Evolutionary conservation across 768 basidiomycete genomes (phyloP), one percentile per base, ranked within the genome.

Genomic region (Auricularia sp.): DNA sequence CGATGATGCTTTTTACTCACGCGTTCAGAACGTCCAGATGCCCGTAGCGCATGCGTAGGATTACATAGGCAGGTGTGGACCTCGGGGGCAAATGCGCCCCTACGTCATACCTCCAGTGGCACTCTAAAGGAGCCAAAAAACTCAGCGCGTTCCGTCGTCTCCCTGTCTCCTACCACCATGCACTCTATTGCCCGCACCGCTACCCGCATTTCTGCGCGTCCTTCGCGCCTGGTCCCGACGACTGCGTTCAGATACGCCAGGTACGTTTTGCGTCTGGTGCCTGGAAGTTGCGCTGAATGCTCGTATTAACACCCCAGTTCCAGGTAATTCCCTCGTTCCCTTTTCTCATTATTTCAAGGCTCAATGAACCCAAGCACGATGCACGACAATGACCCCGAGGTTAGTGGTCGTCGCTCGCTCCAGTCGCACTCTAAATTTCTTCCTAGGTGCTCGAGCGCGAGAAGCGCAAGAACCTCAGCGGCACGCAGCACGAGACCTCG

Each of bases 351-450:
- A 18, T 21, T 51, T 21, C 13, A 54, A 56, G 3, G n/a, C 3
- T 59, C 58, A 44, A 64, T 44, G 56, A 42, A 29, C 21, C 34
- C 18, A 4, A 75, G 75, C 73, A 82, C 84, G 16, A 83, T 85
- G 77, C 85, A 84, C 67, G 82, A 83, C 58, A 85, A 85, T 67
- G 80, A 83, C 67, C 77, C 85, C 4, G 77, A 82, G 71, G 85
- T 85, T 65, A 29, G 68, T 67, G 18, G 8, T 36, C 16, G 18
- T 10, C 44, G 51, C 3, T 47, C 2, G 7, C 13, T 1, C 54
- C 42, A 13, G 45, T 18, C 37, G 2, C 18, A 18, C 1, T 54
- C 34, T 35, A 8, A 24, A 29, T 18, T 39, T 59, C 24, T 33
- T 21, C 2, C 24, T 61, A 85, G 82, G 68, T 80, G 11, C 73